Evolutionary conservation across 1,284 basidiomycete species (phyloP), one percentile per base, ranked within the genome.

Genomic region (Phellopilus nigrolimitatus): DNA sequence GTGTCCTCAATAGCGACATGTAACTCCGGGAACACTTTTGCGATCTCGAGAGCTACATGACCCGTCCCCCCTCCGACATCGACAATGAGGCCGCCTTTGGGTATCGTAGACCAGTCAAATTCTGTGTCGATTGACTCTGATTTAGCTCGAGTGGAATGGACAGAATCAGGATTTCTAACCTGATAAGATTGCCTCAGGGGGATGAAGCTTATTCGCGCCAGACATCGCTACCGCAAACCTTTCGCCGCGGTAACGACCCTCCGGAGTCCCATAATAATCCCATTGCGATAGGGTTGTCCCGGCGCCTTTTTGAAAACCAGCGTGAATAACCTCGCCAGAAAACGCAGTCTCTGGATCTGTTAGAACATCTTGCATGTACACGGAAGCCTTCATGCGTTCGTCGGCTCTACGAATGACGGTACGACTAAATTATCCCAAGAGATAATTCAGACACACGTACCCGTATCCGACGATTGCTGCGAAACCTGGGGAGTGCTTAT

Each of bases 151-250:
- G 6, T 27, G 41, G 15, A 27, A 43, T n/a, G n/a, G n/a, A n/a
- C n/a, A n/a, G n/a, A n/a, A n/a, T n/a, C n/a, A 43, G 21, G 12
- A 19, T 24, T 13, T 8, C 41, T 8, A 8, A 51, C 49, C 42
- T 25, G 21, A n/a, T 10, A 39, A 6, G 19, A 47, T 46, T 8
- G 40, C 19, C 21, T 54, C 47, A 1, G 58, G 49, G 5, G 66
- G 56, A 30, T 65, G 54, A 37, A 67, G 43, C 4, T 56, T 60
- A 24, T 51, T 57, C 3, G 64, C 54, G 4, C 64, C 67, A 12
- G 59, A 53, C 70, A 71, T 71, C 1, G 56, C 68, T 22, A 62
- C 57, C 3, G 60, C 65, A 51, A 73, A 70, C 21, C 69, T 53
- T 67, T 56, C 3, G 56, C 57, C 2, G 58, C 61, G 25, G 62